Conservation (phyloP, 495 filamentous ascomycete genomes). For the Penicillium cosmopolitanum region DNA sequence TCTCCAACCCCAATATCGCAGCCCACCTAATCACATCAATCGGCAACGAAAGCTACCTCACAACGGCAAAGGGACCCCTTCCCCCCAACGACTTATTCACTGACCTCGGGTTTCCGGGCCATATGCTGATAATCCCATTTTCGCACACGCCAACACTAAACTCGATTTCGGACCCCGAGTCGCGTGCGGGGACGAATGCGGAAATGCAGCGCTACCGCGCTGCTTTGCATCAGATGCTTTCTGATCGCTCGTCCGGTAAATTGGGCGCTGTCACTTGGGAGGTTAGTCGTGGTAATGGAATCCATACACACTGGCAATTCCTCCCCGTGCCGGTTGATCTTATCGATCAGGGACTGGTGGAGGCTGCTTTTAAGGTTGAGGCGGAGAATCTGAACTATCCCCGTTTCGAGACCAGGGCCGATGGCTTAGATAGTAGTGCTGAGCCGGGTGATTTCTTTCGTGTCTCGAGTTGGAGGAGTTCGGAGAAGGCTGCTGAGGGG, state of each 20-base stretch:
- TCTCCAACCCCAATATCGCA: slow-evolving; percentile 78
- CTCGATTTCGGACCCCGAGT: slow-evolving; percentile 59
- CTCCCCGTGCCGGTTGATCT: slow-evolving; percentile 71
- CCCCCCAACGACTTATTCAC: slow-evolving; percentile 68
- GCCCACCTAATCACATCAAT: slow-evolving; percentile 89
- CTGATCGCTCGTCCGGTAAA: slow-evolving; percentile 45
- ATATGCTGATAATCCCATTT: slow-evolving; percentile 90
- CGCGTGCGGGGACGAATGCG: slow-evolving; percentile 56
- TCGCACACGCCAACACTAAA: slow-evolving; percentile 71
- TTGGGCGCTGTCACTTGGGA: slow-evolving; percentile 91
- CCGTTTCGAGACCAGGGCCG: slow-evolving; percentile 37
- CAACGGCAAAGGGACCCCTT: slow-evolving; percentile 89
- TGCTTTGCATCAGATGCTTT: slow-evolving; percentile 71
- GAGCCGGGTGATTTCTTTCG: slow-evolving; percentile 79
- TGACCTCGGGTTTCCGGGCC: slow-evolving; percentile 73
- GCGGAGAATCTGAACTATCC: slow-evolving; percentile 78
- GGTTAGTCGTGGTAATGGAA: slow-evolving; percentile 73
- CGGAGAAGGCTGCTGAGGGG: slow-evolving; percentile 16
- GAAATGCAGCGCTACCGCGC: slow-evolving; percentile 83
- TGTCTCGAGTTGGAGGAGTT: slow-evolving; percentile 73
- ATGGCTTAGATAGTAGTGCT: slow-evolving; percentile 31
- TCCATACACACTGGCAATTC: slow-evolving; percentile 95
- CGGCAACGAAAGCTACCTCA: slow-evolving; percentile 81
- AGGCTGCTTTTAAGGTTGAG: slow-evolving; percentile 81
- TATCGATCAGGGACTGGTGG: slow-evolving; percentile 69